Evolutionary conservation across 2,329 filamentous ascomycete species (phyloP), one percentile per base, ranked within the genome.

Genomic region (Alternaria longipes): DNA sequence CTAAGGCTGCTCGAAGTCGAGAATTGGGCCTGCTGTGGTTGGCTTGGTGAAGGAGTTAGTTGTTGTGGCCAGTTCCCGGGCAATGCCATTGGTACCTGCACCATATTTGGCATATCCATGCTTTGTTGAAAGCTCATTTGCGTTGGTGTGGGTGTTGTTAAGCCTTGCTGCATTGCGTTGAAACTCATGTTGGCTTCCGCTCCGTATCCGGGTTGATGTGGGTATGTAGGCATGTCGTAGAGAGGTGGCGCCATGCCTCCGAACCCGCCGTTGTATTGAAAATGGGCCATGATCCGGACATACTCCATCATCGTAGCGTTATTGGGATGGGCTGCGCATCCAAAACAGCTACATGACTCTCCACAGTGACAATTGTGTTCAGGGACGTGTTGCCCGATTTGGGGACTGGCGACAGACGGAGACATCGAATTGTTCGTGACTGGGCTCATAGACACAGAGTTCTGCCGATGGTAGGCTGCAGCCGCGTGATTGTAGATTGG

Each of bases 301-400:
- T 84, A 81, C 47, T 83, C 78, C 80, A 82, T 84, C 52, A 86
- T 91, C 22, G 88, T 86, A 8, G 86, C 82, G 66, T 91, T 91
- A 70, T 88, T 90, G 12, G 89, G 88, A 73, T 91, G 89, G 3
- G 86, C 86, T 5, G 87, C 83, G 72, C 90, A 92, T 11, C 89
- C 89, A 36, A 91, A 80, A 71, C 90, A 92, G 66, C 88, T 84
- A 66, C 90, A 92, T 28, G 81, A 81, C 55, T 89, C 86, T 20
- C 90, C 90, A 70, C 90, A 92, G 49, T 82, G 81, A 68, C 90
- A 92, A 24, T 82, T 80, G 63, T 86, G 83, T 40, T 77, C 78
- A 3, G 66, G 68, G 55, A 76, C 80, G 49, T 81, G 71, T 49
- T 65, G 68, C 16, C 51, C 58, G 79, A 59, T 74, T 46, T 80